These are phyloP conservation scores for Rhododendron ferrugineum DNA, from an alignment of 148 eudicot genomes.

Conservation along the genomic window DNA sequence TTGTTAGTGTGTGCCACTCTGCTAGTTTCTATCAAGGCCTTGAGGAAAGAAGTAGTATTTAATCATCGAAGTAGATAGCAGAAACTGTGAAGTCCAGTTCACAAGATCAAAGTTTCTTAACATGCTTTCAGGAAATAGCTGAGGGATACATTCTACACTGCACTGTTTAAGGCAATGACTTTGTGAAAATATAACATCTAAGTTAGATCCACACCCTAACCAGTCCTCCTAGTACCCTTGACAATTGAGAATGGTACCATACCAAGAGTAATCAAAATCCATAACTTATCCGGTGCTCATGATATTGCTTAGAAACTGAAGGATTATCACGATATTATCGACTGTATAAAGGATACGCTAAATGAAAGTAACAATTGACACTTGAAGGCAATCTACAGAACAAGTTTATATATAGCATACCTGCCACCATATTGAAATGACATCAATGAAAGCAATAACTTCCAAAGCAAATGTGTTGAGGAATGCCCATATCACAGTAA, in stretches of 20 bases:
- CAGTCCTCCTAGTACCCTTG: neutral
- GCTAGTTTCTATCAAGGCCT: neutral
- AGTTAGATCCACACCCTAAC: neutral
- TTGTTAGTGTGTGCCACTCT: too few species aligned
- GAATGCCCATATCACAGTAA: slow-evolving; percentile 56
- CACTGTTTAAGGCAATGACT: neutral
- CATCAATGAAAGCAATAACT: slow-evolving; percentile 52
- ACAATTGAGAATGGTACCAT: neutral
- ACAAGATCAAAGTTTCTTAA: neutral
- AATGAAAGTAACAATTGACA: neutral
- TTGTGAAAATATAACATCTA: neutral
- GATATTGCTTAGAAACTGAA: neutral
- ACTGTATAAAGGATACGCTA: neutral
- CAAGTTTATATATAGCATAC: slow-evolving; percentile 14
- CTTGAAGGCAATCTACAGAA: neutral
- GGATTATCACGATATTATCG: neutral
- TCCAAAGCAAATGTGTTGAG: slow-evolving; percentile 62
- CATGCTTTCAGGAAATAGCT: neutral
- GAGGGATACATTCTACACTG: neutral
- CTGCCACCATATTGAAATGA: slow-evolving; percentile 67
- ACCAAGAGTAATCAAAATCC: neutral
- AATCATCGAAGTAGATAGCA: neutral
- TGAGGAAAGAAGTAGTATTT: neutral
- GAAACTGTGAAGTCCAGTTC: neutral
- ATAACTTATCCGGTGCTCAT: neutral